Evolutionary conservation across 768 basidiomycete genomes (phyloP).

Genomic region (Trametes coccinea): DNA sequence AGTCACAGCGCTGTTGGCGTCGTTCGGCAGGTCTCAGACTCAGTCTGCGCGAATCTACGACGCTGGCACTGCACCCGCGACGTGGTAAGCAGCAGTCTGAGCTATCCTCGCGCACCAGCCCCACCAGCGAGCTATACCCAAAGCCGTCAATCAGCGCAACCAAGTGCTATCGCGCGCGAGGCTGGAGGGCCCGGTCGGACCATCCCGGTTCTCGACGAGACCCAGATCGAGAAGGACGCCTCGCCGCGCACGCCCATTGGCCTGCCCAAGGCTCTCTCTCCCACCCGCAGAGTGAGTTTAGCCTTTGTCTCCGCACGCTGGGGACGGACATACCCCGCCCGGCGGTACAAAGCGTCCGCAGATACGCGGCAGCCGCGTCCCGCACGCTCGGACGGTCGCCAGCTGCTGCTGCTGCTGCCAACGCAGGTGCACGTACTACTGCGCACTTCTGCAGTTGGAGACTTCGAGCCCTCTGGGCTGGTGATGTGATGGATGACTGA

Average conservation of each 20-base stretch:
- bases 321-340: conserved; percentile 16
- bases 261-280: conserved; percentile 9
- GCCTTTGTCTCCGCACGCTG: conserved; percentile 23
- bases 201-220: conserved; percentile 18
- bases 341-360: conserved; percentile 15
- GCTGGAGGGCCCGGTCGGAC: conserved; percentile 8
- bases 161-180: conserved; percentile 8
- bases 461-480: neutral
- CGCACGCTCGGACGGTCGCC: neutral
- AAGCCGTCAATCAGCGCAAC: neutral
- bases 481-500: conserved; percentile 12
- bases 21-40: no score
- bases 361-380: conserved; percentile 3
- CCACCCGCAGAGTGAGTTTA: conserved; percentile 23
- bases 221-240: conserved; percentile 5
- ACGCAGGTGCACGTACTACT: no score
- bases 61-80: neutral
- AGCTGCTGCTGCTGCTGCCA: no score
- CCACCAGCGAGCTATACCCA: neutral
- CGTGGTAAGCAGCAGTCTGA: no score
- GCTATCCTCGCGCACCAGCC: no score
- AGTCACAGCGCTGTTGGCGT: conserved; percentile 12
- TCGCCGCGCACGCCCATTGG: conserved; percentile 9
- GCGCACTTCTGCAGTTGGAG: neutral
- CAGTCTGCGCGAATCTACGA: neutral